phyloP scores from a whole-genome alignment of 768 basidiomycete genomes.

The Naematelia aurantialba region DNA sequence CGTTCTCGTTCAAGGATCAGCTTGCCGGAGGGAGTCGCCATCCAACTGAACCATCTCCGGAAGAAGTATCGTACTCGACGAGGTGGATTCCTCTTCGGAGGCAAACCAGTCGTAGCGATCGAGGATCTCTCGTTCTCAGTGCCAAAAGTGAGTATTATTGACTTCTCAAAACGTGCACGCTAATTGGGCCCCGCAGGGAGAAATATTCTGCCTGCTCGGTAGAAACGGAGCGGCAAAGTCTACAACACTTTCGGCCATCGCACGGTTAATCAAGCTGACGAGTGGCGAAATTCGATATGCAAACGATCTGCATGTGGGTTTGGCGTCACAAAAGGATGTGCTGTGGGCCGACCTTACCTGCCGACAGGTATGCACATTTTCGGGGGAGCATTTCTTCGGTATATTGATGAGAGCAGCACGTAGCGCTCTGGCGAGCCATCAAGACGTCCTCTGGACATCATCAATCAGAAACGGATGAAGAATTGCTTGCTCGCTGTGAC shows the following conservation, averaged over 20 bases:
- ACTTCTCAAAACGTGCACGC: neutral
- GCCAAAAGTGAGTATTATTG: conserved; percentile 59
- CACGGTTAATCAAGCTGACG: conserved; percentile 60
- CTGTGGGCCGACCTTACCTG: conserved; percentile 72
- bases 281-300: conserved; percentile 59
- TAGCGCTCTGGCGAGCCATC: conserved; percentile 68
- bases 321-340: conserved; percentile 80
- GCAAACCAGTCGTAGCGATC: conserved; percentile 60
- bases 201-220: conserved; percentile 74
- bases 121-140: conserved; percentile 65
- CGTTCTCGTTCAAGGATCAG: neutral
- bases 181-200: conserved; percentile 45
- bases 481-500: conserved; percentile 69
- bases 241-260: conserved; percentile 66
- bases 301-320: conserved; percentile 60
- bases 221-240: conserved; percentile 73
- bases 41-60: conserved; percentile 16
- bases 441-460: conserved; percentile 53
- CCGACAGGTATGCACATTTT: conserved; percentile 43
- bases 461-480: conserved; percentile 60
- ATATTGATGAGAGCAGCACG: conserved; percentile 56
- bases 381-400: neutral
- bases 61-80: conserved; percentile 23
- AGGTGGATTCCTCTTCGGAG: conserved; percentile 19
- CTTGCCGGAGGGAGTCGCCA: conserved; percentile 14